Evolutionary conservation across 345 rosid genomes (phyloP).

Genomic region (Aquilaria malaccensis): DNA sequence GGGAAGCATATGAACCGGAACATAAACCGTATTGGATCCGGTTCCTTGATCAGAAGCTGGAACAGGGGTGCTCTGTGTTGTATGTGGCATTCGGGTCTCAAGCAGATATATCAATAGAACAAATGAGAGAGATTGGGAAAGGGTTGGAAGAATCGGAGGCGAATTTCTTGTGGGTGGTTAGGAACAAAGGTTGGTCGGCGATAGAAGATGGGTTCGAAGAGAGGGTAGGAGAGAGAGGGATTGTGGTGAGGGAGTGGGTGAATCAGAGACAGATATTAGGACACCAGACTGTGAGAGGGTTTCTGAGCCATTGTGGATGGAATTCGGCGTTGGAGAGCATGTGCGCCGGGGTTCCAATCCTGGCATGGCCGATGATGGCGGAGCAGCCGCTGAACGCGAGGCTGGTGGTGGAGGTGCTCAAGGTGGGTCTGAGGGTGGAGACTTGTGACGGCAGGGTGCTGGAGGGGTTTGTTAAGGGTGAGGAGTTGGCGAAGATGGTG

Average conservation of each 20-base stretch:
- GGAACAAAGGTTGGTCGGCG: slow-evolving; percentile 27
- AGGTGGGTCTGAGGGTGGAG: slow-evolving; percentile 49
- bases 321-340: slow-evolving; percentile 69
- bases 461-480: slow-evolving; percentile 39
- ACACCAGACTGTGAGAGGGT: slow-evolving; percentile 56
- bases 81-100: slow-evolving; percentile 87
- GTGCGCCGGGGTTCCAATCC: slow-evolving; percentile 61
- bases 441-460: slow-evolving; percentile 28
- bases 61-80: slow-evolving; percentile 40
- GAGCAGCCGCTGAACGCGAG: slow-evolving; percentile 66
- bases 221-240: slow-evolving; percentile 38
- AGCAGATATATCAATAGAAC: slow-evolving; percentile 42
- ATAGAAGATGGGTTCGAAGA: slow-evolving; percentile 40
- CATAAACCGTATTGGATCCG: slow-evolving; percentile 41
- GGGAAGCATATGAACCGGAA: no score
- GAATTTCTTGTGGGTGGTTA: slow-evolving; percentile 58
- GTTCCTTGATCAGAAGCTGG: slow-evolving; percentile 56
- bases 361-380: slow-evolving; percentile 80
- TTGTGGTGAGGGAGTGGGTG: slow-evolving; percentile 66
- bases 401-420: slow-evolving; percentile 58
- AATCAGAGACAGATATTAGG: slow-evolving; percentile 48
- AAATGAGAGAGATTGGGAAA: slow-evolving; percentile 40
- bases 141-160: slow-evolving; percentile 57
- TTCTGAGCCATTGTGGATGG: slow-evolving; percentile 87
- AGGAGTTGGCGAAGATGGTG: slow-evolving; percentile 39